phyloP scores from a whole-genome alignment of 108 stramenopile genomes.

The Mediolabrus comicus region DNA sequence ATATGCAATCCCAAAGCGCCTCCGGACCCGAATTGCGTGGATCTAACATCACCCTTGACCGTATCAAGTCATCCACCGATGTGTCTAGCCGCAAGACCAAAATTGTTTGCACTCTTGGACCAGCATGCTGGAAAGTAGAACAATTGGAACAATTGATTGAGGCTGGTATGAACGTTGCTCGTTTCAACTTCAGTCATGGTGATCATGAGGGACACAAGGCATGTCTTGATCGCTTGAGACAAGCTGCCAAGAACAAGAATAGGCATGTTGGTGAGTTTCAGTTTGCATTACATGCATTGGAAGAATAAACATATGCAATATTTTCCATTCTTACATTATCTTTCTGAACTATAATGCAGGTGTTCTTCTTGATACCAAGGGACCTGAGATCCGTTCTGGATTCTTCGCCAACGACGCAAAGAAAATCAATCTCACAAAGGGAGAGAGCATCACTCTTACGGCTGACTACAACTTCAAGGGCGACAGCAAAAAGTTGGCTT shows the following conservation, averaged over 20 bases:
- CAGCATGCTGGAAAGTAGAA: constrained; percentile 86
- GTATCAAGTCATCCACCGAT: constrained; percentile 46
- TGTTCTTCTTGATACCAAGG: constrained; percentile 92
- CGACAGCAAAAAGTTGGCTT: constrained; percentile 83
- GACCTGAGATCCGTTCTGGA: constrained; percentile 95
- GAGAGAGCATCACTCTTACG: constrained; percentile 75
- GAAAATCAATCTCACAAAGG: constrained; percentile 78
- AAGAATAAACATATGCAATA: neutral
- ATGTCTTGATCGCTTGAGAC: constrained; percentile 74
- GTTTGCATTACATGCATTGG: neutral
- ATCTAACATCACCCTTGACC: constrained; percentile 58
- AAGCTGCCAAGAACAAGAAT: constrained; percentile 77
- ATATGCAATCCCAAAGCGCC: constrained; percentile 59
- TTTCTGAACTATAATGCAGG: constrained; percentile 28
- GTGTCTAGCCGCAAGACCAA: constrained; percentile 70
- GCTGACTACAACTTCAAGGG: constrained; percentile 88
- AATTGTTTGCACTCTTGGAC: constrained; percentile 89
- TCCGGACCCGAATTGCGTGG: constrained; percentile 61
- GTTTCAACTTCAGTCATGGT: constrained; percentile 93
- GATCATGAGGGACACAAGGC: constrained; percentile 86
- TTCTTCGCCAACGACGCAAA: constrained; percentile 87
- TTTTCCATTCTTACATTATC: neutral
- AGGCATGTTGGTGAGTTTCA: constrained; percentile 65
- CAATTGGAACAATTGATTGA: constrained; percentile 78
- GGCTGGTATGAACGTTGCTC: constrained; percentile 90